phyloP scores from a whole-genome alignment of 2,329 filamentous ascomycete species.

The Akanthomyces lecanii region DNA sequence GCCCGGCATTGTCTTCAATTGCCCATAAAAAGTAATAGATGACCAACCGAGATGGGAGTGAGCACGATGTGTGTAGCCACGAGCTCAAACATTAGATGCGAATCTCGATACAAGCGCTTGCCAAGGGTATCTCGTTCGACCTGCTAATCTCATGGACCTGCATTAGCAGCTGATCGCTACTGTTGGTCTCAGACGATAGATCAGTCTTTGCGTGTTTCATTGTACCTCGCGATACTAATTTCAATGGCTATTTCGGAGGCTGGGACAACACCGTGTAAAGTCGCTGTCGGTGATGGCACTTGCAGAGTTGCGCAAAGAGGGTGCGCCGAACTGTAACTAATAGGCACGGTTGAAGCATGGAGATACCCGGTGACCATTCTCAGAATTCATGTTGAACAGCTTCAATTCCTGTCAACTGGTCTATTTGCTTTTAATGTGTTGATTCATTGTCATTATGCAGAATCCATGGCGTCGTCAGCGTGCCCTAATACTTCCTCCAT shows the following conservation, averaged over 20 bases:
- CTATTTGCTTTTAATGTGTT: not conserved
- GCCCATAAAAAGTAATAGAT: not conserved
- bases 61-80: too few species aligned
- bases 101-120: too few species aligned
- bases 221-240: not conserved
- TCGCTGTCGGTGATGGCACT: not conserved
- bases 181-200: not conserved
- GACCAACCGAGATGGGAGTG: too few species aligned
- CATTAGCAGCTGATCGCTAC: not conserved
- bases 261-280: too few species aligned
- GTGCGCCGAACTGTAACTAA: not conserved
- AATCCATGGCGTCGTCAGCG: conserved; percentile 29
- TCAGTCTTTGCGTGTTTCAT: not conserved
- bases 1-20: too few species aligned
- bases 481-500: conserved; percentile 50
- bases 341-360: not conserved
- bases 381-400: not conserved
- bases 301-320: not conserved
- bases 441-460: not conserved
- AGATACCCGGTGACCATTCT: too few species aligned
- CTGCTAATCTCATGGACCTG: not conserved
- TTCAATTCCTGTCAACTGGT: not conserved
- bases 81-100: too few species aligned
- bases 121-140: not conserved
- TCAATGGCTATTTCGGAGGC: too few species aligned